Percentiles rank a stretch among this genome's conserved stretches.
These are phyloP conservation scores for Cyberlindnera americana DNA, from an alignment of 805 yeast genomes.

Conservation along the genomic window DNA sequence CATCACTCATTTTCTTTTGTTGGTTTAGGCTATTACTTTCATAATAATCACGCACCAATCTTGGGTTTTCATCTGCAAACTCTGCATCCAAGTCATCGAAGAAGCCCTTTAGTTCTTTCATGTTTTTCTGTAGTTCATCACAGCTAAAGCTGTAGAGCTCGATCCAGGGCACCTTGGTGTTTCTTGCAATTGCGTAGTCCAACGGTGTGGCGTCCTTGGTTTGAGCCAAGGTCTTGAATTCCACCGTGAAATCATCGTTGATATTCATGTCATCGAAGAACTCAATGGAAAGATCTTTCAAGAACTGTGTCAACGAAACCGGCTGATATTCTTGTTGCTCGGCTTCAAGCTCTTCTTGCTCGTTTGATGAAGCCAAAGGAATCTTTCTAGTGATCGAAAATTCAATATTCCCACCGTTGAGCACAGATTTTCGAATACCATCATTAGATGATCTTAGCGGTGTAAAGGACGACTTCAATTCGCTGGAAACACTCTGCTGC, in stretches of 20 bases:
- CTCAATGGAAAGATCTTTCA: slow-evolving; percentile 25
- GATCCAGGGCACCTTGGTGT: slow-evolving; percentile 26
- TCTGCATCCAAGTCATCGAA: slow-evolving; percentile 26
- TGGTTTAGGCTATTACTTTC: slow-evolving; percentile 16
- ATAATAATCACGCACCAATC: slow-evolving; percentile 26
- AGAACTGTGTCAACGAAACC: slow-evolving; percentile 23
- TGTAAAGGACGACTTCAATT: slow-evolving; percentile 23
- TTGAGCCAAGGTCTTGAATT: slow-evolving; percentile 11
- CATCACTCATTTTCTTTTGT: slow-evolving; percentile 26
- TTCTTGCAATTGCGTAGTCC: slow-evolving; percentile 24
- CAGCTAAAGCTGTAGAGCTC: slow-evolving; percentile 29
- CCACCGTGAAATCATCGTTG: slow-evolving; percentile 22
- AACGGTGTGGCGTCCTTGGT: slow-evolving; percentile 2
- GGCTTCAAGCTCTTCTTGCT: slow-evolving; percentile 8
- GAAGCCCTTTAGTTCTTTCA: slow-evolving; percentile 21
- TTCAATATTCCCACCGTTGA: slow-evolving; percentile 16
- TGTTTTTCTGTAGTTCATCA: slow-evolving; percentile 26
- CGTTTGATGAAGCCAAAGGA: slow-evolving; percentile 26
- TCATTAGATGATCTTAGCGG: slow-evolving; percentile 22
- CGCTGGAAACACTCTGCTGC: slow-evolving; percentile 12
- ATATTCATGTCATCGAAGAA: slow-evolving; percentile 28
- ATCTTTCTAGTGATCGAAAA: slow-evolving; percentile 16
- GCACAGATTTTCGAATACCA: slow-evolving; percentile 14
- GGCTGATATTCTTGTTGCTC: slow-evolving; percentile 19
- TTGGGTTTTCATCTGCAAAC: slow-evolving; percentile 27